These are phyloP conservation scores for Acidomyces sp. DNA, from an alignment of 495 filamentous ascomycete species.

Conservation along the genomic window DNA sequence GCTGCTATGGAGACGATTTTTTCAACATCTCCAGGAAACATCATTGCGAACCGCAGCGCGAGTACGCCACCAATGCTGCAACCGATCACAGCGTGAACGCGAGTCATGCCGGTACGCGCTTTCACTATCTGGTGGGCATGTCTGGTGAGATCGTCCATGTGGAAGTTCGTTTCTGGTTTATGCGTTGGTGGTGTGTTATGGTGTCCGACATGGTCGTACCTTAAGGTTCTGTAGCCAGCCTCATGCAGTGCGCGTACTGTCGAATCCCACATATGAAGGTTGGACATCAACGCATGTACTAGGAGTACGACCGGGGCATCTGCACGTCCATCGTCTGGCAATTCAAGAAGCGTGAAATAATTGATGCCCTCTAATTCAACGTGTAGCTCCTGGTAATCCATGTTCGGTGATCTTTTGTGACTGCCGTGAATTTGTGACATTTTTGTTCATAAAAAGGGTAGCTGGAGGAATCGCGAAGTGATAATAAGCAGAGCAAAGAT, in stretches of 20 bases:
- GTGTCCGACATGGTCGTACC: conserved; percentile 17
- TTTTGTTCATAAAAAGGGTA: not conserved
- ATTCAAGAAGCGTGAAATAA: conserved; percentile 13
- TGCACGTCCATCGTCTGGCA: not conserved
- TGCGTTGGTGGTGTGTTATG: conserved; percentile 13
- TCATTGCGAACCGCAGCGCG: conserved; percentile 13
- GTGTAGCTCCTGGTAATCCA: conserved; percentile 4
- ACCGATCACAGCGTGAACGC: conserved; percentile 10
- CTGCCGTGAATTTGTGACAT: not conserved
- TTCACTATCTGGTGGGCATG: conserved; percentile 16
- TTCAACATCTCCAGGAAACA: conserved; percentile 13
- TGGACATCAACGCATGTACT: conserved; percentile 14
- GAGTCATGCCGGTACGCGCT: conserved; percentile 4
- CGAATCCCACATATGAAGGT: conserved; percentile 16
- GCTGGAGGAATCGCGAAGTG: not conserved
- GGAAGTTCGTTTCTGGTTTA: conserved; percentile 2
- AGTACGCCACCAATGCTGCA: conserved; percentile 17
- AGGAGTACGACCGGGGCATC: conserved; percentile 13
- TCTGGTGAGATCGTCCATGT: conserved; percentile 18
- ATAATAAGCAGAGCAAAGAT: not conserved
- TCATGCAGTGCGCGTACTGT: conserved; percentile 7
- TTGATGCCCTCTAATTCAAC: conserved; percentile 17
- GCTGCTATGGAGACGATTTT: conserved; percentile 12
- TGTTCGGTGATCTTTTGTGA: not conserved
- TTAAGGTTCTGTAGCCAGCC: conserved; percentile 14